Base-by-base conservation (phyloP, 2,329 filamentous ascomycete genomes). In the Neoascochyta sp. region DNA sequence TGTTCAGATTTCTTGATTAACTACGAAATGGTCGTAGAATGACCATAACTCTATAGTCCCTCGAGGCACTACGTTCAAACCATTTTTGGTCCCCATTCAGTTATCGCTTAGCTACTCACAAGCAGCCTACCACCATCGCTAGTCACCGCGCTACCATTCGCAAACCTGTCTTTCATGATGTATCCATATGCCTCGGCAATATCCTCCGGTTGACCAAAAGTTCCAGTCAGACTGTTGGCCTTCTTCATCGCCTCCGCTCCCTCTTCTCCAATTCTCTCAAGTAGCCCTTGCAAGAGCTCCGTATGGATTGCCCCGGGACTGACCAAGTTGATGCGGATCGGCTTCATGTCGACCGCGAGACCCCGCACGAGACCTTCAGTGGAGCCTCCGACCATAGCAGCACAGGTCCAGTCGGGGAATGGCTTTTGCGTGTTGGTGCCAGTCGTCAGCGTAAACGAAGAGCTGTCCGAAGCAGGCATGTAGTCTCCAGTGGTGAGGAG, bases 111-210 rank as follows among this genome's bases (percentile, higher is more conserved):
- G n/a, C n/a, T n/a, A n/a, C n/a, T n/a, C 16, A 28, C 31, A 24
- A 55, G 34, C 30, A 65, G 30, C 24, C 47, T 54, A 5, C 66
- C 66, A 9, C 65, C 66, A 43, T 67, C 59, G 13, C 50, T 51
- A 7, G 46, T 45, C 6, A 65, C 40, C 16, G 54, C 32, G 8
- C 36, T 43, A 1, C 66, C 67, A 1, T 59, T 67, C 7, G 57
- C 52, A 44, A 62, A 67, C 19, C 43, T 29, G 50, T 69, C 66
- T 39, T 58, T 62, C 67, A 71, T 70, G 7, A 62, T 24, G 43
- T 62, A 68, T 3, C 63, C 43, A 57, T 69, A 70, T 12, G 61
- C 58, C 52, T 71, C 66, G 2, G 66, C 66, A 31, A 63, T 45
- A 47, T 70, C 67, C 32, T 48, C 47, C 4, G 52, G 50, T 16